phyloP scores from a whole-genome alignment of 1,284 basidiomycete genomes.

The Stygiomarasmius scandens region DNA sequence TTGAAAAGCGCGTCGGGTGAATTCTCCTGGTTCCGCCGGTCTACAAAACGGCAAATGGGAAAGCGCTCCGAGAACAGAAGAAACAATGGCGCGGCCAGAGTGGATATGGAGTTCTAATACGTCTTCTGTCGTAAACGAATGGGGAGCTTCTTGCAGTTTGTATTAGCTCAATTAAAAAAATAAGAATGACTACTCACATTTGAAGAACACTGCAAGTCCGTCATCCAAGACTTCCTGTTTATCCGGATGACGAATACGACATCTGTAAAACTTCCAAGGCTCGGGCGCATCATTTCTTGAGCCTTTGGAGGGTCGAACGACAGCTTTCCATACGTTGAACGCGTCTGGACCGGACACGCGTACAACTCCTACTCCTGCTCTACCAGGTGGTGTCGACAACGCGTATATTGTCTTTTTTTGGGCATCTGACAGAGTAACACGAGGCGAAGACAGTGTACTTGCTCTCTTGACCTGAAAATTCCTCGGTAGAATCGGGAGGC shows the following conservation, averaged over 20 bases:
- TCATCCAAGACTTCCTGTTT: constrained; percentile 74
- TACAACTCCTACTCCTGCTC: constrained; percentile 80
- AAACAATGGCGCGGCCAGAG: constrained; percentile 80
- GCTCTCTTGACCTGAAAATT: neutral
- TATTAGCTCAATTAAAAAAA: neutral
- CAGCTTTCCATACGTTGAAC: constrained; percentile 54
- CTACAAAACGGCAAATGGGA: constrained; percentile 62
- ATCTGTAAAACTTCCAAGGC: constrained; percentile 72
- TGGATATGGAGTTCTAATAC: constrained; percentile 88
- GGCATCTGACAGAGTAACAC: constrained; percentile 49
- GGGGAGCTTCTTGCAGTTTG: constrained; percentile 49
- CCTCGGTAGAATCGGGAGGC: neutral
- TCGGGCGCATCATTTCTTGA: constrained; percentile 29
- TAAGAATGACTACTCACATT: constrained; percentile 44
- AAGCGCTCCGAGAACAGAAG: constrained; percentile 68
- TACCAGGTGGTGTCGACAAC: constrained; percentile 81
- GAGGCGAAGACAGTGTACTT: neutral
- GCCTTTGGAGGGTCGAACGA: constrained; percentile 44
- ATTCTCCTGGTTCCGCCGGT: constrained; percentile 84
- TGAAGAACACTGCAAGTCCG: constrained; percentile 80
- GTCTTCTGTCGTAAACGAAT: constrained; percentile 82
- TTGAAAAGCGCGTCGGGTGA: constrained; percentile 81
- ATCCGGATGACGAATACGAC: constrained; percentile 68
- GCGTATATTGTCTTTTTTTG: constrained; percentile 82
- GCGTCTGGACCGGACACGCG: constrained; percentile 81